These are phyloP conservation scores for Morella rubra DNA, from an alignment of 306 rosid genomes.

Conservation along the genomic window DNA sequence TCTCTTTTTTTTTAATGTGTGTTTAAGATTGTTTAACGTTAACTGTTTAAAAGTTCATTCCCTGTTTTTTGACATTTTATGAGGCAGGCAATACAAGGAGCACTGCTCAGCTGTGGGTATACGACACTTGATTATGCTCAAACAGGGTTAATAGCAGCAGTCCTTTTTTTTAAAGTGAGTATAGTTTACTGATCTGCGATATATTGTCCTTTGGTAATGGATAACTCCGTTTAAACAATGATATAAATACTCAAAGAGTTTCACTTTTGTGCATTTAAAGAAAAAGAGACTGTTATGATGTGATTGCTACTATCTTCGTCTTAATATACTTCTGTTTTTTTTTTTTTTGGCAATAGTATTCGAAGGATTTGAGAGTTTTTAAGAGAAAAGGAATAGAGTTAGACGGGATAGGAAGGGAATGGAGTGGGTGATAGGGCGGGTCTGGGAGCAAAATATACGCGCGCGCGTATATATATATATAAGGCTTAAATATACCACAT, in stretches of 20 bases:
- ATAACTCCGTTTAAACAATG: too few species aligned
- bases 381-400: not conserved
- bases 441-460: too few species aligned
- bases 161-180: constrained; percentile 89
- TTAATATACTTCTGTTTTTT: too few species aligned
- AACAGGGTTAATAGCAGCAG: constrained; percentile 96
- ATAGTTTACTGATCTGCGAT: too few species aligned
- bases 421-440: not conserved
- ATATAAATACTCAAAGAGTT: constrained; percentile 21
- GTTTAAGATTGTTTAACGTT: not conserved
- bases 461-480: too few species aligned
- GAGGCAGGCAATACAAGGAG: constrained; percentile 78
- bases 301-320: not conserved
- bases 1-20: too few species aligned
- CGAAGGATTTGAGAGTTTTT: not conserved
- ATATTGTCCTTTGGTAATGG: too few species aligned
- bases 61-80: constrained; percentile 16
- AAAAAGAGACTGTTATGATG: not conserved
- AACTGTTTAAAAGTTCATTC: not conserved
- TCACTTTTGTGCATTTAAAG: too few species aligned
- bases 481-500: too few species aligned
- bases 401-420: not conserved
- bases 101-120: constrained; percentile 77
- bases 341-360: not conserved
- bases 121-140: constrained; percentile 90